phyloP scores from a whole-genome alignment of 768 basidiomycete species.

The Rickenella mellea region DNA sequence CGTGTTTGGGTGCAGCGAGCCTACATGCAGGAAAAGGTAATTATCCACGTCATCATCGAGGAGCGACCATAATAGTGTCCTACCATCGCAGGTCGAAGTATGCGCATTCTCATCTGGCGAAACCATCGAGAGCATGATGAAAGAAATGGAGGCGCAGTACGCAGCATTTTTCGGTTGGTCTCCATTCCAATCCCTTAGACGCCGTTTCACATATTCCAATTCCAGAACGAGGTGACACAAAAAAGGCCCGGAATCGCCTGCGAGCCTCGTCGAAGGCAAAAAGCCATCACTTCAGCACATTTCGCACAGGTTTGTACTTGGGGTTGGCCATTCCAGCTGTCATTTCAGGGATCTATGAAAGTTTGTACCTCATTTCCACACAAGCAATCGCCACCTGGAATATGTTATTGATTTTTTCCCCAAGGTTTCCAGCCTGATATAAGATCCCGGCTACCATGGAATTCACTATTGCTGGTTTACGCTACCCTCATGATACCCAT shows the following conservation, averaged over 20 bases:
- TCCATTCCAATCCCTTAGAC: not conserved
- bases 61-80: not conserved
- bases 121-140: slow-evolving; percentile 55
- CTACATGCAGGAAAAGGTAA: slow-evolving; percentile 78
- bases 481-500: slow-evolving; percentile 64
- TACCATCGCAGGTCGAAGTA: slow-evolving; percentile 43
- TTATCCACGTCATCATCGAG: not conserved
- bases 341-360: slow-evolving; percentile 49
- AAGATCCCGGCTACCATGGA: slow-evolving; percentile 54
- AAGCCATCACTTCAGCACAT: slow-evolving; percentile 62
- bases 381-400: not conserved
- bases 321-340: slow-evolving; percentile 68
- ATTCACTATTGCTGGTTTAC: slow-evolving; percentile 70
- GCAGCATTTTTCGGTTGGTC: slow-evolving; percentile 65
- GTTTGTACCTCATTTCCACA: slow-evolving; percentile 28
- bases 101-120: slow-evolving; percentile 59
- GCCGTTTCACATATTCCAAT: not conserved
- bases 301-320: slow-evolving; percentile 62
- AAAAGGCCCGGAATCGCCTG: slow-evolving; percentile 62
- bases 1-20: slow-evolving; percentile 58
- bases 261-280: slow-evolving; percentile 41
- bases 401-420: not conserved
- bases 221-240: slow-evolving; percentile 60
- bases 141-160: slow-evolving; percentile 69
- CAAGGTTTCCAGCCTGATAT: slow-evolving; percentile 49